Percentiles rank a stretch among this genome's conserved stretches.
These are phyloP conservation scores for Blastomyces parvus DNA, from an alignment of 2,329 filamentous ascomycete species.

Conservation along the genomic window DNA sequence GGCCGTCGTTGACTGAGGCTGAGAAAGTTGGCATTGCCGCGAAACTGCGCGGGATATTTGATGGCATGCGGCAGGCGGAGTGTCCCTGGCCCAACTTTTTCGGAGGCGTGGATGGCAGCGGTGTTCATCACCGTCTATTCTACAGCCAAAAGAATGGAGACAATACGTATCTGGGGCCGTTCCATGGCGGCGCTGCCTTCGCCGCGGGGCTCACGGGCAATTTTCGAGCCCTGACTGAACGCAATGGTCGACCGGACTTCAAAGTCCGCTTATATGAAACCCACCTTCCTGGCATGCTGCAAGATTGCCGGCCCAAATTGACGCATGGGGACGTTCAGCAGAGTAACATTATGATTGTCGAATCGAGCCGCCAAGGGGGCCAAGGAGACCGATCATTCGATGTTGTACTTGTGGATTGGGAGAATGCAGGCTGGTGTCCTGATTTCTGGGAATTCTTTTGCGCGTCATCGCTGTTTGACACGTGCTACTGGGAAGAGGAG, in stretches of 20 bases:
- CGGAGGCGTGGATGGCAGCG: slow-evolving; percentile 20
- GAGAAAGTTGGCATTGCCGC: slow-evolving; percentile 23
- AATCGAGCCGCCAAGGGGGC: slow-evolving; percentile 17
- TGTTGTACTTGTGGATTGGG: slow-evolving; percentile 24
- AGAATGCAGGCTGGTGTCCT: slow-evolving; percentile 21
- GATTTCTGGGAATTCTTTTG: no score
- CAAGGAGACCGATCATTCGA: slow-evolving; percentile 24
- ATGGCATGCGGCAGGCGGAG: slow-evolving; percentile 18
- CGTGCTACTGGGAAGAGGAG: slow-evolving; percentile 26
- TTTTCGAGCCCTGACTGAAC: slow-evolving; percentile 18
- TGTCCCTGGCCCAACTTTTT: slow-evolving; percentile 22
- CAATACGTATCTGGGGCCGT: slow-evolving; percentile 20
- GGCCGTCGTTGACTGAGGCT: slow-evolving; percentile 19
- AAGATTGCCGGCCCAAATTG: slow-evolving; percentile 23
- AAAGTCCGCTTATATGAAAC: slow-evolving; percentile 24
- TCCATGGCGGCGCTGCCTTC: slow-evolving; percentile 20
- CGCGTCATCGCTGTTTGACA: slow-evolving; percentile 9
- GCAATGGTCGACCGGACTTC: slow-evolving; percentile 19
- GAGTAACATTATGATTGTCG: slow-evolving; percentile 22
- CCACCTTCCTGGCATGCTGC: slow-evolving; percentile 20
- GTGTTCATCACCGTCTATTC: slow-evolving; percentile 22
- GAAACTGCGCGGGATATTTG: slow-evolving; percentile 20
- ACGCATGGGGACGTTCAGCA: slow-evolving; percentile 27
- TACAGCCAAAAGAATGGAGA: slow-evolving; percentile 17
- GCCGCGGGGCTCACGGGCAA: slow-evolving; percentile 21